Evolutionary conservation across 2,329 filamentous ascomycete species (phyloP), one percentile per base, ranked within the genome.

Genomic region (Thielaviopsis punctulata): DNA sequence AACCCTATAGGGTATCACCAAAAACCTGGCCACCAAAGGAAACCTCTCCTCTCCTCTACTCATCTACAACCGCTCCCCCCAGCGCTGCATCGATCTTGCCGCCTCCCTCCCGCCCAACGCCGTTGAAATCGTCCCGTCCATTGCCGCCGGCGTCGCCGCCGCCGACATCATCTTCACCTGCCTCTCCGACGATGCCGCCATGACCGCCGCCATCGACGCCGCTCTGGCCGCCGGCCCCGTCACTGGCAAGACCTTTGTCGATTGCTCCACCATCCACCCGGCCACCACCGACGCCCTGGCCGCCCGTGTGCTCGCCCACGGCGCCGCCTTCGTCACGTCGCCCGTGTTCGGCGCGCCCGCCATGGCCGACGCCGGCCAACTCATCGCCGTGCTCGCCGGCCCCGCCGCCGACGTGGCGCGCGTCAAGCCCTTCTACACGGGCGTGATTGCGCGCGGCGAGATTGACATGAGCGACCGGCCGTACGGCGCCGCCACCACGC

Each of bases 251-350:
- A 69, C 92, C 15, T 81, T 95, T 58, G 75, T 94, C 27, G 88
- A 95, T 62, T 89, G 84, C 72, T 92, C 86, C 3, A 95, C 88
- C 23, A 77, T 95, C 33, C 84, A 92, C 64, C 88, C 89, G 0
- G 82, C 89, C 52, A 87, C 84, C 3, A 85, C 84, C 1, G 76
- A 85, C 56, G 71, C 71, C 23, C 65, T 86, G 2, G 80, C 80
- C 23, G 70, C 77, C 58, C 69, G 66, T 23, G 68, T 83, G 55
- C 68, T 69, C 12, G 71, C 63, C 1, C 72, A 72, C 22, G 84
- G 84, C 5, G 86, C 76, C 2, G 72, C 80, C 39, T 93, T 94
- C 61, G 77, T 94, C 18, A 84, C 85, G 0, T 73, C 69, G 4
- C 73, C 73, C 18, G 78, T 89, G 4, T 88, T 88, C 60, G 83